Conservation (phyloP, 805 yeast species). For the Yueomyces sp. region DNA sequence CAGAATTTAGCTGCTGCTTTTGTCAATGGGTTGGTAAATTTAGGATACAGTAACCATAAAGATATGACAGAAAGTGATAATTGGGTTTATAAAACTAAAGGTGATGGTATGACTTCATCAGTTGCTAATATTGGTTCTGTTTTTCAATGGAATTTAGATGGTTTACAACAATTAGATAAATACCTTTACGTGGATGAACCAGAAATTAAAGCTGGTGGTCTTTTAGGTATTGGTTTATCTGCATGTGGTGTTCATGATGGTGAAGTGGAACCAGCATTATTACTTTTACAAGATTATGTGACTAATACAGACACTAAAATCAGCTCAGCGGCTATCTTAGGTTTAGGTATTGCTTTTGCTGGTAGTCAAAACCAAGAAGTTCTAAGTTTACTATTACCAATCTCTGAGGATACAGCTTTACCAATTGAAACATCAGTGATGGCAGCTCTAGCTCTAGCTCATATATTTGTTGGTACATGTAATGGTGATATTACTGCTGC, state of each 20-base stretch:
- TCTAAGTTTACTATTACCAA: conserved; percentile 60
- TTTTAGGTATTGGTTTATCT: conserved; percentile 86
- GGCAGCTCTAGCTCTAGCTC: conserved; percentile 88
- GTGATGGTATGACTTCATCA: conserved; percentile 80
- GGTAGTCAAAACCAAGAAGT: conserved; percentile 86
- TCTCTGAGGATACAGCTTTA: conserved; percentile 63
- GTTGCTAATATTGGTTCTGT: conserved; percentile 87
- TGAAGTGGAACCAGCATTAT: conserved; percentile 84
- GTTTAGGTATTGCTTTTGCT: conserved; percentile 88
- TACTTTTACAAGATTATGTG: conserved; percentile 74
- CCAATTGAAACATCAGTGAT: conserved; percentile 70
- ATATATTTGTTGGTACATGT: conserved; percentile 89
- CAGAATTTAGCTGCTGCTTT: conserved; percentile 92
- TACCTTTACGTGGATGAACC: conserved; percentile 75
- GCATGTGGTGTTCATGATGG: conserved; percentile 83
- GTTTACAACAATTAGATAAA: conserved; percentile 80
- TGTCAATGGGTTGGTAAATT: conserved; percentile 80
- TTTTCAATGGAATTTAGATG: conserved; percentile 87
- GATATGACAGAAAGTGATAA: conserved; percentile 62
- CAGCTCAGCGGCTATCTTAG: conserved; percentile 73
- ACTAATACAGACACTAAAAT: conserved; percentile 47
- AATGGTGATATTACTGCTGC: conserved; percentile 91
- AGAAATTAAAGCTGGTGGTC: conserved; percentile 90
- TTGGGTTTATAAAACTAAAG: conserved; percentile 89
- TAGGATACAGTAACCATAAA: conserved; percentile 84